Base-by-base conservation (phyloP, 2,329 filamentous ascomycete species). In the Sclerotinia subarctica region DNA sequence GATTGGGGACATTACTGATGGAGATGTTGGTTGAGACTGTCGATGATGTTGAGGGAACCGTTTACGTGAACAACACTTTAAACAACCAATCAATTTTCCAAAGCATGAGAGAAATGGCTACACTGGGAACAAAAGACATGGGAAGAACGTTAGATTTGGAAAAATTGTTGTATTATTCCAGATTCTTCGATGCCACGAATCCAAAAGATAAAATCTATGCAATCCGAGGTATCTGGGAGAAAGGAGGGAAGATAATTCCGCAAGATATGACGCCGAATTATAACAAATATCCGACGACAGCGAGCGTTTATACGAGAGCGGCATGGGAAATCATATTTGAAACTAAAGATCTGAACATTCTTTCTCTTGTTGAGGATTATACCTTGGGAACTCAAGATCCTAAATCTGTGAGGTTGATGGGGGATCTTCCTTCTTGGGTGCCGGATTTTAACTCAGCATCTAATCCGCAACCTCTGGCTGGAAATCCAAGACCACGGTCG, bases 311-410 rank as follows among this genome's bases (percentile, higher is more conserved):
- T 63, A 69, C 70, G 2, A 64, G 58, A 54, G 70, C 69, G 0
- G 51, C 65, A 3, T 57, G 66, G 42, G 65, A 67, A 17, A 51
- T 63, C 0, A 68, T 71, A 7, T 49, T 44, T 3, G 70, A 71
- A 46, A 69, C 59, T 6, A 53, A 54, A 24, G 69, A 71, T 47
- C 49, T 71, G 24, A 71, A 71, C 21, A 59, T 69, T 26, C 68
- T 72, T 29, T 72, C 70, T 13, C 57, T 69, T 2, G 70, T 72
- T 7, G 70, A 72, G 47, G 69, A 72, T 56, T 19, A 11, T 17
- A 52, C 47, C 3, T 49, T 56, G 15, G 26, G 58, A 21, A 66
- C 51, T 11, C 24, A 66, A 19, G 49, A 62, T 7, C 59, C 29
- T 8, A 38, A 51, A 10, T 67, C 57, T 2, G 38, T 67, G 13